phyloP scores from a whole-genome alignment of 176 grass and related monocot genomes.

The Tillandsia leiboldiana region DNA sequence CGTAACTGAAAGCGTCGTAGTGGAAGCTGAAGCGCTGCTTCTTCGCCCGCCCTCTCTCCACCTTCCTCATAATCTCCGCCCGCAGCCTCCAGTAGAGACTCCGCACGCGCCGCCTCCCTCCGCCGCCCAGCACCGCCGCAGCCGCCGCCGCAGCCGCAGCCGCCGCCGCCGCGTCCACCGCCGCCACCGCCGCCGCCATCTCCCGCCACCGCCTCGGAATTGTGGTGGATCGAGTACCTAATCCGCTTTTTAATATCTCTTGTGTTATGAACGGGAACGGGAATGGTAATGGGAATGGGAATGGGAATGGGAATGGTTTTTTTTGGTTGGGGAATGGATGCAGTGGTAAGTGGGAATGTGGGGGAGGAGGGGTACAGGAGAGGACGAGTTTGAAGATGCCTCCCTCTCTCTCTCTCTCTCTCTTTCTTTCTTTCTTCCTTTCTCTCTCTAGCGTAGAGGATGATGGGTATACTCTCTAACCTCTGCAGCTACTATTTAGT shows the following conservation, averaged over 20 bases:
- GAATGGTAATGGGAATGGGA: no score
- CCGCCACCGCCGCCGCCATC: constrained; percentile 15
- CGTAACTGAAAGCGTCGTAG: constrained; percentile 49
- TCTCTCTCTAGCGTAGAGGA: background rate
- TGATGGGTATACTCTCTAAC: no score
- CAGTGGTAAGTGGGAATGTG: background rate
- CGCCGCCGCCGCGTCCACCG: constrained; percentile 21
- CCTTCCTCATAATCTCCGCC: constrained; percentile 27
- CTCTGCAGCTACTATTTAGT: no score
- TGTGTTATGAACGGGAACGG: no score
- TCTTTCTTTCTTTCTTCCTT: background rate
- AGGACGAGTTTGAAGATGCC: background rate
- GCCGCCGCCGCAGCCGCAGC: constrained; percentile 22
- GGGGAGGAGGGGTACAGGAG: background rate
- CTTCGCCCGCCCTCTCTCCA: constrained; percentile 19
- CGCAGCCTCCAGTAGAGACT: constrained; percentile 38
- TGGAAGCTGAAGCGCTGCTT: constrained; percentile 39
- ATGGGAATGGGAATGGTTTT: no score
- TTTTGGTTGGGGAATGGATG: background rate
- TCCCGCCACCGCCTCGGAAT: background rate
- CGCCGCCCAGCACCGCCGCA: constrained; percentile 12
- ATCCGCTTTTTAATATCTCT: no score
- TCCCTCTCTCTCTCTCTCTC: background rate
- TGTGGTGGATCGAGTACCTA: no score
- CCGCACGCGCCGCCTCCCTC: constrained; percentile 27